Evolutionary conservation across 129 eudicot species (phyloP).

Genomic region (Arctium lappa): DNA sequence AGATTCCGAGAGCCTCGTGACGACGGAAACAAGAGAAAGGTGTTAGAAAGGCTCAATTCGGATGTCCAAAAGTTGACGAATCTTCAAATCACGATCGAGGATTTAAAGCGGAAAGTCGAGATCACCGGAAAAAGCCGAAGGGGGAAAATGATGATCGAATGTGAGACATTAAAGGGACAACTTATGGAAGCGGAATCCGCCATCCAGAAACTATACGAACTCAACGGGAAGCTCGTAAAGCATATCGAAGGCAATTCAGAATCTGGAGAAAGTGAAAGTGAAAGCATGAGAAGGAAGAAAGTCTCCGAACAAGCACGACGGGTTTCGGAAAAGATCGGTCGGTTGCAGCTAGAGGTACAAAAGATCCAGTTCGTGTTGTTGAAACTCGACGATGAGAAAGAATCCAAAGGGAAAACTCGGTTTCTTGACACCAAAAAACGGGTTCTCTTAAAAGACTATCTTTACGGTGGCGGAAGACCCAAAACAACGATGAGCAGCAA

Average conservation of each 20-base stretch:
- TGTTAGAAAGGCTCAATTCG: constrained; percentile 70
- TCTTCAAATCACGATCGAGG: constrained; percentile 90
- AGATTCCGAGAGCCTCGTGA: constrained; percentile 41
- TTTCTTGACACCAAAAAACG: constrained; percentile 56
- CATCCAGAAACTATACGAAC: constrained; percentile 63
- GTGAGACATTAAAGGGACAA: constrained; percentile 59
- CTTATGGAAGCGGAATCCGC: constrained; percentile 74
- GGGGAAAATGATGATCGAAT: constrained; percentile 56
- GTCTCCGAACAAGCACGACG: constrained; percentile 70
- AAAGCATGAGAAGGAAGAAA: constrained; percentile 49
- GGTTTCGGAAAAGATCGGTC: constrained; percentile 79
- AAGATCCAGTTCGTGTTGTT: constrained; percentile 73
- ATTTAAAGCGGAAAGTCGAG: constrained; percentile 70
- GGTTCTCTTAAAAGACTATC: constrained; percentile 69
- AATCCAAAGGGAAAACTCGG: constrained; percentile 38
- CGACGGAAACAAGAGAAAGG: constrained; percentile 59
- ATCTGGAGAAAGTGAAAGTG: constrained; percentile 42
- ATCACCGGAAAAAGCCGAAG: constrained; percentile 42
- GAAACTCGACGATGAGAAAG: constrained; percentile 62
- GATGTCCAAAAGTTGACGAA: constrained; percentile 78
- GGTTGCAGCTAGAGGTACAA: constrained; percentile 85
- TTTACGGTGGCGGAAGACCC: constrained; percentile 57
- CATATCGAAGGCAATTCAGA: constrained; percentile 44
- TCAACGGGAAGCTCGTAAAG: constrained; percentile 62
- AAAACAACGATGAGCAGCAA: constrained; percentile 22